Evolutionary conservation across 164 flowering plant species (phyloP).

Genomic region (Chimonanthus salicifolius): DNA sequence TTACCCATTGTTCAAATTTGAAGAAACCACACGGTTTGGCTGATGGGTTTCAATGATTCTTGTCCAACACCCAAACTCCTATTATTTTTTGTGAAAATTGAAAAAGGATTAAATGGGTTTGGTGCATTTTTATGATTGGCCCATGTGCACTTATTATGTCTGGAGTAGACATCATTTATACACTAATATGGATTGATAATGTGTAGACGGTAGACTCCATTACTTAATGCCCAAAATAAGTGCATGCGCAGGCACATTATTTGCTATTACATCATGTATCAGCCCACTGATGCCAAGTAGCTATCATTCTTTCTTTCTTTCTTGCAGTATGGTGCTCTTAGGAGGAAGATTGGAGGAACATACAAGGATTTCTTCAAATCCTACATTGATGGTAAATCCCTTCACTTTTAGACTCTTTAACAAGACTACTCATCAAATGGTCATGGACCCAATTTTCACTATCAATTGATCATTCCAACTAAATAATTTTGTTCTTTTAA

Average conservation of each 20-base stretch:
- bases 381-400: slow-evolving; percentile 65
- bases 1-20: too few relatives aligned
- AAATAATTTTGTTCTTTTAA: too few relatives aligned
- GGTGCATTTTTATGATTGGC: background rate
- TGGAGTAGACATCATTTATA: background rate
- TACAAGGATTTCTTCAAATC: slow-evolving; percentile 97
- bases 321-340: slow-evolving; percentile 84
- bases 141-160: background rate
- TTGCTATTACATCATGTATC: background rate
- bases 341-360: slow-evolving; percentile 95
- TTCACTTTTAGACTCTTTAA: background rate
- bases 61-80: too few relatives aligned
- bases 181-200: background rate
- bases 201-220: background rate
- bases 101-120: too few relatives aligned
- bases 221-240: background rate
- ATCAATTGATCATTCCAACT: too few relatives aligned
- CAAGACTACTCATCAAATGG: background rate
- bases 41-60: background rate
- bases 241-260: background rate
- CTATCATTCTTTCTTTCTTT: background rate
- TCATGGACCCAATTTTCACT: background rate
- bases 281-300: background rate
- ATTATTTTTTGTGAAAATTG: too few relatives aligned
- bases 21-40: background rate